Percentiles rank a stretch among this genome's conserved stretches.
These are phyloP conservation scores for apple (Malus domestica) DNA, from an alignment of 306 rosid genomes.

Conservation along the genomic window ASM211411v1 NC_041791.1:32268501-32269000, in stretches of 20 bases:
- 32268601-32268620: slow-evolving; percentile 21
- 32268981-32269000: neutral
- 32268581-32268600: neutral
- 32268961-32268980: neutral
- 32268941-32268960: neutral
- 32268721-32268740: neutral
- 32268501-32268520: too few relatives aligned
- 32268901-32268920: neutral
- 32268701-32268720: neutral
- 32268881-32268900: neutral
- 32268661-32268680: neutral
- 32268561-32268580: slow-evolving; percentile 14
- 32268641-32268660: neutral
- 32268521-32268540: neutral
- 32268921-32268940: neutral
- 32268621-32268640: neutral
- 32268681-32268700: neutral
- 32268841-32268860: neutral
- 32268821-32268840: neutral
- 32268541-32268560: slow-evolving; percentile 12
- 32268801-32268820: neutral
- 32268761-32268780: neutral
- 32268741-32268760: neutral
- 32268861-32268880: neutral
- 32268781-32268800: neutral